phyloP scores from a whole-genome alignment of 2,329 filamentous ascomycete species.

The Cladosporium halotolerans region DNA sequence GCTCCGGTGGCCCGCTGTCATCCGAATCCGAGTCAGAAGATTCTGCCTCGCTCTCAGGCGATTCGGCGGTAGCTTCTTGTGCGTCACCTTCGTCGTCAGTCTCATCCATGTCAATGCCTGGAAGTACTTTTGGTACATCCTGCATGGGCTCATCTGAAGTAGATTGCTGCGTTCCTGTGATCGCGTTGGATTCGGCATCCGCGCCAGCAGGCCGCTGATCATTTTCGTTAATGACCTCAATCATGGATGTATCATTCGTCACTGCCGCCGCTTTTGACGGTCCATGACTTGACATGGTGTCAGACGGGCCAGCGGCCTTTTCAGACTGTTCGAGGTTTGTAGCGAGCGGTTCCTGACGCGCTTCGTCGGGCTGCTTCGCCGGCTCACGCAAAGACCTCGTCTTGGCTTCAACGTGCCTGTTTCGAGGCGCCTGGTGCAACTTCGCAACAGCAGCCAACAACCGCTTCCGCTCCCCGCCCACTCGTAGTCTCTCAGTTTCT shows the following conservation, averaged over 20 bases:
- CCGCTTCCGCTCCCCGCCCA: constrained; percentile 29
- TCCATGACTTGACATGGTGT: neutral
- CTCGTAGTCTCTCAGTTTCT: constrained; percentile 23
- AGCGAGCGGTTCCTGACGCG: neutral
- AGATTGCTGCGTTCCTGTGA: neutral
- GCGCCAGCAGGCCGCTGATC: neutral
- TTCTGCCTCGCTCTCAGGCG: constrained; percentile 26
- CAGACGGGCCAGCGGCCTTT: neutral
- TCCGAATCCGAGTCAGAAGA: constrained; percentile 26
- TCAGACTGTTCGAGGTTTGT: neutral
- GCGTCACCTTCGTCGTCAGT: neutral
- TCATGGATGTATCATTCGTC: neutral
- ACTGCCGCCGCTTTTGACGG: neutral
- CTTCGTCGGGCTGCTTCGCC: neutral
- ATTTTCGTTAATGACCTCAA: neutral
- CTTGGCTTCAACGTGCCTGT: neutral
- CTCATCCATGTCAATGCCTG: constrained; percentile 8
- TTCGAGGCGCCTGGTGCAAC: constrained; percentile 1
- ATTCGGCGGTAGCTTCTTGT: constrained; percentile 8
- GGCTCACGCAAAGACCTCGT: constrained; percentile 1
- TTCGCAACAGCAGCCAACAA: constrained; percentile 23
- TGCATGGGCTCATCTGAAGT: neutral
- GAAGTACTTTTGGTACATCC: neutral
- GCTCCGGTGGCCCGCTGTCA: constrained; percentile 33
- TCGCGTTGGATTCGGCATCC: neutral